Percentiles rank a stretch among this genome's conserved stretches.
These are phyloP conservation scores for Borovskyia barvae DNA, from an alignment of 208 protist species.

Conservation along the genomic window DNA sequence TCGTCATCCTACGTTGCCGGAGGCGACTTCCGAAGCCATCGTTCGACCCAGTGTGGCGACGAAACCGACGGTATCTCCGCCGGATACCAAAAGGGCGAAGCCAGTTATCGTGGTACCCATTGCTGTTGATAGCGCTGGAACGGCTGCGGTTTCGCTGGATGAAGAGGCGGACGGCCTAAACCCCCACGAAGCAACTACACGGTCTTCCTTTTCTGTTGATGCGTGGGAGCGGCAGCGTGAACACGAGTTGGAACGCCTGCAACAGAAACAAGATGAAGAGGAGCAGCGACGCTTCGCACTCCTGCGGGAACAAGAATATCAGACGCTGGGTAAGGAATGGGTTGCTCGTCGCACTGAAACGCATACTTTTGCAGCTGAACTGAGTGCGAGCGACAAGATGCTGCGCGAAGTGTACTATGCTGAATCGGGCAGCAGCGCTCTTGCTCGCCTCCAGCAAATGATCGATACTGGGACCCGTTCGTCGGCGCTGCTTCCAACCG, in stretches of 20 bases:
- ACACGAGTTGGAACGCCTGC: constrained; percentile 66
- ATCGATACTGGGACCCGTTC: constrained; percentile 14
- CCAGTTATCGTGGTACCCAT: constrained; percentile 26
- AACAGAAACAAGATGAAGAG: constrained; percentile 52
- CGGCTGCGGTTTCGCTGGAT: neutral
- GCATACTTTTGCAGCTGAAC: constrained; percentile 8
- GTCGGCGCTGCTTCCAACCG: constrained; percentile 18
- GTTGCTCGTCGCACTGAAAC: constrained; percentile 17
- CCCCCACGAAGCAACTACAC: neutral
- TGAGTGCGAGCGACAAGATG: constrained; percentile 15
- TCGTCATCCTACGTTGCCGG: constrained; percentile 1
- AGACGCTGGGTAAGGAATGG: constrained; percentile 69
- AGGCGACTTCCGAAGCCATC: constrained; percentile 8
- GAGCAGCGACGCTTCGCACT: constrained; percentile 43
- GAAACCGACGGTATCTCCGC: neutral
- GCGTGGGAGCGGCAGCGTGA: constrained; percentile 85
- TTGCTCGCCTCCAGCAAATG: constrained; percentile 24
- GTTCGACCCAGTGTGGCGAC: neutral
- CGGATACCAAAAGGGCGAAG: constrained; percentile 1
- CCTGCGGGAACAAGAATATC: constrained; percentile 56
- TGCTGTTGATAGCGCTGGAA: constrained; percentile 14
- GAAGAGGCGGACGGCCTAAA: neutral
- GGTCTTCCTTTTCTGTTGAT: constrained; percentile 58
- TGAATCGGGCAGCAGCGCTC: constrained; percentile 3
- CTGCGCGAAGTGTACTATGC: constrained; percentile 28